These are phyloP conservation scores for Didymella pomorum DNA, from an alignment of 2,329 filamentous ascomycete genomes.

Conservation along the genomic window DNA sequence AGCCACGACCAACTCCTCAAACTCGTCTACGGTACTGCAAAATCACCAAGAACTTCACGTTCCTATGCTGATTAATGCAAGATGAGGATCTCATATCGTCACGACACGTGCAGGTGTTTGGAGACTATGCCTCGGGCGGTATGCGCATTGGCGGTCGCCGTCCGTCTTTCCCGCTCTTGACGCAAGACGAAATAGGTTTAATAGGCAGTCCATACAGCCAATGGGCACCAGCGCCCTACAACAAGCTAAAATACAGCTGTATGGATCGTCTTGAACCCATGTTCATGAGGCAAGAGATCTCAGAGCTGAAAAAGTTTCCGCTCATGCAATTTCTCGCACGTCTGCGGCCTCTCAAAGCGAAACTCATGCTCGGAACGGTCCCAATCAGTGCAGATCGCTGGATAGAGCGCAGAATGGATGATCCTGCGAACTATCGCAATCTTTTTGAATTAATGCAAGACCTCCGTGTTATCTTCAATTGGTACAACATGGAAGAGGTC, in stretches of 20 bases:
- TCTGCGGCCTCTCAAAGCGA: conserved; percentile 23
- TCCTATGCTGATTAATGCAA: background rate
- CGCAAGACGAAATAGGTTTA: background rate
- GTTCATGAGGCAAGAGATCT: background rate
- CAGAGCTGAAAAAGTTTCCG: background rate
- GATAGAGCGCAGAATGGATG: conserved; percentile 29
- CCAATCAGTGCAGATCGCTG: conserved; percentile 29
- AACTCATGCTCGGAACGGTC: conserved; percentile 28
- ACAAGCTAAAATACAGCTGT: background rate
- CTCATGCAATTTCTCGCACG: conserved; percentile 11
- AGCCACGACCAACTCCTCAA: conserved; percentile 20
- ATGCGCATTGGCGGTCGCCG: background rate
- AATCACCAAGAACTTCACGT: background rate
- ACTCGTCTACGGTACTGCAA: background rate
- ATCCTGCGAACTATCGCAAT: conserved; percentile 27
- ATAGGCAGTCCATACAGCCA: background rate
- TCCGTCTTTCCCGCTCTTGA: conserved; percentile 5
- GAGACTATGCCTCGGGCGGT: background rate
- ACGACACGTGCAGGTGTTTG: background rate
- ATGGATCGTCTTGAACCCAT: background rate
- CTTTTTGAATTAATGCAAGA: conserved; percentile 29
- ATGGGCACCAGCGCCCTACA: conserved; percentile 2
- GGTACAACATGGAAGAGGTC: conserved; percentile 6
- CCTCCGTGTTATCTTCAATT: conserved; percentile 24
- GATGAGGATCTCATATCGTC: background rate